Conservation (phyloP, 2,329 filamentous ascomycete genomes). For the Helminthosporium solani region DNA sequence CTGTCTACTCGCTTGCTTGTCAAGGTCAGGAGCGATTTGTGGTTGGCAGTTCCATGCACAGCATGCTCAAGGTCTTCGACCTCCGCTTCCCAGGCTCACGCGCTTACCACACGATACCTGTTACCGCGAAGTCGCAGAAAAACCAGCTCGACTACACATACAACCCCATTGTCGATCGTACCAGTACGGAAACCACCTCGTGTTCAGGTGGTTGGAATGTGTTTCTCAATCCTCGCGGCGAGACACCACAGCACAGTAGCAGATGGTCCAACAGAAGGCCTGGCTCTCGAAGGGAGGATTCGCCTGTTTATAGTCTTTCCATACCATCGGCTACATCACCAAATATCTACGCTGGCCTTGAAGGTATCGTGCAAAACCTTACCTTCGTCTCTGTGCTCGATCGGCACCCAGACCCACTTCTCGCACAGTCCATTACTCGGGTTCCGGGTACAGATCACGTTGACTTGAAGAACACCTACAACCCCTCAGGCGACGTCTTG, state of each 20-base stretch:
- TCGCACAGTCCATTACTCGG: constrained; percentile 18
- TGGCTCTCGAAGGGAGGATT: constrained; percentile 25
- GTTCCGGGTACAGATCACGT: constrained; percentile 14
- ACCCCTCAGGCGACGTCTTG: constrained; percentile 40
- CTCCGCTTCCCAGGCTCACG: constrained; percentile 52
- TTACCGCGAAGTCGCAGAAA: constrained; percentile 10
- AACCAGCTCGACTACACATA: constrained; percentile 13
- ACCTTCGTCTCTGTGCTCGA: constrained; percentile 48
- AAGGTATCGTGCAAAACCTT: constrained; percentile 47
- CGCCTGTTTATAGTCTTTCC: constrained; percentile 52
- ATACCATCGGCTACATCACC: constrained; percentile 48
- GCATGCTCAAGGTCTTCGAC: constrained; percentile 63
- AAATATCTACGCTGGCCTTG: constrained; percentile 51
- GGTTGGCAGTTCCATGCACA: constrained; percentile 58
- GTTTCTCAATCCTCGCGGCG: constrained; percentile 45
- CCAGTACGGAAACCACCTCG: constrained; percentile 1
- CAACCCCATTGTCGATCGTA: constrained; percentile 16
- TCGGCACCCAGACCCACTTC: constrained; percentile 45
- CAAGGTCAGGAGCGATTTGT: constrained; percentile 59
- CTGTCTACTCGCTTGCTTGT: constrained; percentile 59
- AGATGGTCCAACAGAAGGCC: constrained; percentile 6
- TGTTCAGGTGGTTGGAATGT: constrained; percentile 47
- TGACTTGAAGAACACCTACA: constrained; percentile 34
- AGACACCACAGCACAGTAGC: constrained; percentile 18
- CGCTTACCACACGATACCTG: constrained; percentile 40